Conservation (phyloP, 192 early-diverging fungal genomes). For the Gaertneriomyces semiglobifer region DNA sequence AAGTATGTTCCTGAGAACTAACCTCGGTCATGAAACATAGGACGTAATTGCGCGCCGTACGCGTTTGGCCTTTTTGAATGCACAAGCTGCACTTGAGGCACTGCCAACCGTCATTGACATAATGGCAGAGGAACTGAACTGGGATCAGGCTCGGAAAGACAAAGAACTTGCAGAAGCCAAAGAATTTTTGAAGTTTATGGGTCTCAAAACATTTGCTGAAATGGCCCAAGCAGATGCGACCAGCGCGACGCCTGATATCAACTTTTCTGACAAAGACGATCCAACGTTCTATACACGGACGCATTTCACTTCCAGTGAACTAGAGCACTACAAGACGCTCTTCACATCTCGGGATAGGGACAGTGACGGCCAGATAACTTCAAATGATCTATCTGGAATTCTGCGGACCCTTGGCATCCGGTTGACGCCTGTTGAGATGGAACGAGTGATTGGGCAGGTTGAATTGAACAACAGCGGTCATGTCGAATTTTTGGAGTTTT, state of each 20-base stretch:
- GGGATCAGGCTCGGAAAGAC: constrained; percentile 64
- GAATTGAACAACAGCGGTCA: constrained; percentile 50
- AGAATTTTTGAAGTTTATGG: constrained; percentile 86
- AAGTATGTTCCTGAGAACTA: too few species aligned
- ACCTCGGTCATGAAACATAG: constrained; percentile 4
- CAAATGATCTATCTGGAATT: constrained; percentile 48
- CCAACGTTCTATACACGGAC: constrained; percentile 43
- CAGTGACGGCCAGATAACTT: constrained; percentile 57
- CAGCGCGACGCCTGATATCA: constrained; percentile 7
- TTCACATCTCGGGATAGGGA: constrained; percentile 55
- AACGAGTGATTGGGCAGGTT: constrained; percentile 52
- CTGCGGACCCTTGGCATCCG: constrained; percentile 52
- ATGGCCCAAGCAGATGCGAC: not conserved
- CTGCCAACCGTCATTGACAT: constrained; percentile 86
- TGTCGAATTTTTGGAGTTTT: constrained; percentile 71
- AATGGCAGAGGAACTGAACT: constrained; percentile 84
- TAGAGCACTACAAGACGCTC: constrained; percentile 53
- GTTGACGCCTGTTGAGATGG: constrained; percentile 48
- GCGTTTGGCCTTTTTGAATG: constrained; percentile 90
- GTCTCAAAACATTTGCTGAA: constrained; percentile 50
- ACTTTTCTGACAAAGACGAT: constrained; percentile 26
- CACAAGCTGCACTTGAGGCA: constrained; percentile 81
- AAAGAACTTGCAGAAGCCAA: constrained; percentile 68
- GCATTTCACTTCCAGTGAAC: constrained; percentile 63
- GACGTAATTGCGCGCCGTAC: constrained; percentile 91